A percentile compares a stretch with the other conserved stretches of the same genome.
phyloP scores from a whole-genome alignment of 306 rosid genomes.

The Cucumis melo region DNA sequence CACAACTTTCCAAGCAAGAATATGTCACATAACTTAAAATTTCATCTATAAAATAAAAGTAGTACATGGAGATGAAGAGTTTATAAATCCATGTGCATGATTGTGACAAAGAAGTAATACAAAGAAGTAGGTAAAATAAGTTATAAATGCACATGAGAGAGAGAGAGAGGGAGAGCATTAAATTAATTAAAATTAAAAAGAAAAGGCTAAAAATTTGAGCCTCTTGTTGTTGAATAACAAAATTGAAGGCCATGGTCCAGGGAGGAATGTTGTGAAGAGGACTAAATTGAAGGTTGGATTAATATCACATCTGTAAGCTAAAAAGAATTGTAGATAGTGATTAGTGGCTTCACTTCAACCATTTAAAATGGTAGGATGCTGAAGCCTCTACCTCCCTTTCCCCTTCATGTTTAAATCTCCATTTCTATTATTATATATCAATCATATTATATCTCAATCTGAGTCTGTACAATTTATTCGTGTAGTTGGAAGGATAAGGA shows the following conservation, averaged over 20 bases:
- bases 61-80: not conserved
- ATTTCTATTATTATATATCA: not conserved
- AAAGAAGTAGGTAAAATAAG: constrained; percentile 15
- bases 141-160: constrained; percentile 7
- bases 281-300: constrained; percentile 7
- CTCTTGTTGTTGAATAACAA: not conserved
- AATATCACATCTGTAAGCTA: not conserved
- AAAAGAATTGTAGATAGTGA: not conserved
- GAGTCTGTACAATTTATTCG: not conserved
- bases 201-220: not conserved
- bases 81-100: constrained; percentile 7
- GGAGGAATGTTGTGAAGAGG: constrained; percentile 11
- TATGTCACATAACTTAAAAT: not conserved
- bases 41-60: not conserved
- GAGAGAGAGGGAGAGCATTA: not conserved
- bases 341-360: not conserved
- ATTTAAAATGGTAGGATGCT: not conserved
- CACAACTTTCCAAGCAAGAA: not conserved
- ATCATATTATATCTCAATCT: not conserved
- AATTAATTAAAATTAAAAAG: not conserved
- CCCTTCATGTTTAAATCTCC: not conserved
- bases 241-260: constrained; percentile 1
- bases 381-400: not conserved
- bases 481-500: not conserved
- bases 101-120: constrained; percentile 11